Evolutionary conservation across 371 early-diverging fungal species (phyloP), one percentile per base, ranked within the genome.

Genomic region (Fennellomyces sp.): DNA sequence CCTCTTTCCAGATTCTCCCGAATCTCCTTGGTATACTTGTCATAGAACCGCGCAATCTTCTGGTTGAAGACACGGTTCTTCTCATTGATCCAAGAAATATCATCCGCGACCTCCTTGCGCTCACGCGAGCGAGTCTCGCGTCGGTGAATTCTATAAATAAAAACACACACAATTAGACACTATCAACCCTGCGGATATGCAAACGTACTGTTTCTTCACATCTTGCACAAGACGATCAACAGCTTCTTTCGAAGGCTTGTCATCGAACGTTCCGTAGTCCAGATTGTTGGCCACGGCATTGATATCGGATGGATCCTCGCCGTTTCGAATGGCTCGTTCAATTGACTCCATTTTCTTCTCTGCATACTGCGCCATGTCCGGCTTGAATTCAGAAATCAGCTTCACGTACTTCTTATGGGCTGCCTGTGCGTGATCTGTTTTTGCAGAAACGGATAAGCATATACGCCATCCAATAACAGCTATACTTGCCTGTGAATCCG

Each of bases 81-180:
- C 58, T 97, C 96, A 69, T 97, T 97, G 82, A 98, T 97, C 75
- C 94, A 97, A 17, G 95, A 93, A 58, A 98, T 92, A 57, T 94
- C 94, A 26, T 92, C 97, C 47, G 88, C 90, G 57, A 81, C 73
- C 42, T 90, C 85, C 60, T 89, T 85, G 63, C 90, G 80, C 39
- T 84, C 83, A 51, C 87, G 83, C n/a, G 90, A 89, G 65, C 87
- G 88, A 41, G 86, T 86, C 27, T 81, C 78, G 28, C 94, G 84
- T 31, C 80, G 80, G 33, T 84, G 84, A 58, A 86, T 82, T 58
- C 84, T 88, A 67, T 13, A n/a, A 57, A 17, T 66, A 52, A 62
- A 50, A 56, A 36, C 36, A 42, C 12, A 21, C 7, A 21, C 10
- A 6, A 21, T 3, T 45, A 21, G 4, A n/a, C n/a, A n/a, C n/a